Evolutionary conservation across 1,284 basidiomycete genomes (phyloP), one percentile per base, ranked within the genome.

Genomic region (Heimioporus punctisporus): DNA sequence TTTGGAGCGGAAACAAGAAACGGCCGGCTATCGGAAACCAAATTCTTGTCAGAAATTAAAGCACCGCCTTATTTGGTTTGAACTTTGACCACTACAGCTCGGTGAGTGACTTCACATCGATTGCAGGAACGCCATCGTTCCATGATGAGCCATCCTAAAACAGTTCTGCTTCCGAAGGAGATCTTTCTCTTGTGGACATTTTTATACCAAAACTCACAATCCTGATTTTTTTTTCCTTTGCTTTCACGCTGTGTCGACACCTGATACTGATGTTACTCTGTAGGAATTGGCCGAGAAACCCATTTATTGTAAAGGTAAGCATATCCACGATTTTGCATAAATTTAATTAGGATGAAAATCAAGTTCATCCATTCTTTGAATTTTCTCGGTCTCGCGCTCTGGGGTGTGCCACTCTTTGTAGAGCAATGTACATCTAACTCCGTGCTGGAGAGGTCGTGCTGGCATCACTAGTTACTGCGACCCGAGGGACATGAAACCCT

Each of bases 301-400:
- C 3, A 34, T 17, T 34, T 34, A 3, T 34, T 12, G 31, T 34
- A 34, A 34, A 12, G 31, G 65, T 73, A 52, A 66, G 69, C 57
- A 54, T 42, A 5, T 40, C 26, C 53, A 48, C 12, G 42, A 50
- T 48, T 34, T 31, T n/a, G 17, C 37, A 37, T 5, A 37, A 40
- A 23, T 44, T 43, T 31, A 27, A 34, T 50, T 51, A 70, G 65
- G 76, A 82, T 73, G 85, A 88, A 87, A 87, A 50, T 77, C 70
- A 83, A 89, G 86, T 88, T 89, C 80, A 89, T 89, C 86, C 86
- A 88, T 89, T 89, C 86, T 77, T 89, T 88, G 86, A 89, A 73
- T 72, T 73, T 75, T 54, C 74, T 74, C 67, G 70, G 64, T 61
- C 58, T 61, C 61, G 68, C 68, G 63, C 65, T 64, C 64, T 66